Base-by-base conservation (phyloP, 805 yeast species). In the Phaffomyces antillensis region DNA sequence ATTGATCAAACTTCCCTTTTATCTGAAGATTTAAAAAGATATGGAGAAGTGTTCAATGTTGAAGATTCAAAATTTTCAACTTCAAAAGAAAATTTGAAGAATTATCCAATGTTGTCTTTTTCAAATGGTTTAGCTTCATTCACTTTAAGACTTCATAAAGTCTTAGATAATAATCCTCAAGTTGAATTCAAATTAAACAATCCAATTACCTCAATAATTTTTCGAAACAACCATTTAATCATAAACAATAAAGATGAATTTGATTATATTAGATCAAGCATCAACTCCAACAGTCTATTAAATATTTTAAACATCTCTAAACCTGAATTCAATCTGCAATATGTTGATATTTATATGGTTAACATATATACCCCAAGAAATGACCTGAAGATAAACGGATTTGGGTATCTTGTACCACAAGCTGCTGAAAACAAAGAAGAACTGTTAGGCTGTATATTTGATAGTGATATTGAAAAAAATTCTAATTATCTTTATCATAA, bases 361-460 rank as follows among this genome's bases (percentile, higher is more conserved):
- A 90, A 93, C 55, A 68, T 85, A 31, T 85, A 73, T 62, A 61
- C 80, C 39, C 77, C 80, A 35, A 62, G 56, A 40, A 66, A 66
- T 53, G 62, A 64, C 18, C 68, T 77, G n/a, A 55, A 63, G 4
- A 60, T 66, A 30, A 70, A 74, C 46, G 96, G 97, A 34, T 91
- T 91, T 71, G 99, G 99, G 2, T 87, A 84, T 54, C 71, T 91
- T 39, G 84, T 90, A 10, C 99, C 99, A 8, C 54, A 60, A 43
- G 53, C 64, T 4, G 57, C 60, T 36, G 40, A 52, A 7, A 80
- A 81, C 51, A 70, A 73, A 4, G 79, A 78, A 40, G 69, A 75
- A 17, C 64, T 89, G 15, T 67, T 91, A 28, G 99, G 99, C 3
- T 87, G 88, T 7, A 88, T 93, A 17, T 91, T 83, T 64, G 98